Conservation (phyloP, 1,139 yeast species). For the Magnusiomyces magnusii region DNA sequence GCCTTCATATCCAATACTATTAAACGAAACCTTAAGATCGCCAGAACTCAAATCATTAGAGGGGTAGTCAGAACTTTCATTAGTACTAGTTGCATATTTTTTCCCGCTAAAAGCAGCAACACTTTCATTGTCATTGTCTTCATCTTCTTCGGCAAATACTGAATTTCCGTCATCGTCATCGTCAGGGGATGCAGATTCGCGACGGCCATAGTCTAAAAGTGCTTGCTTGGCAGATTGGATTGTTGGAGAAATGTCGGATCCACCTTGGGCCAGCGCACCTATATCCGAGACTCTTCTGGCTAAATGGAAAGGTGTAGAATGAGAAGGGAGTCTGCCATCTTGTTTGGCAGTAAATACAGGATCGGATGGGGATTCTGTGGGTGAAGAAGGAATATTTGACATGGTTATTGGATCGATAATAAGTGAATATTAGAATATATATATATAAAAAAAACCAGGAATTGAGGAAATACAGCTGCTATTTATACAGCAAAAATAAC, state of each 20-base stretch:
- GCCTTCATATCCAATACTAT: too few relatives aligned
- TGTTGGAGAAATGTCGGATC: not conserved
- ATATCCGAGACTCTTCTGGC: not conserved
- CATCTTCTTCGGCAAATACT: not conserved
- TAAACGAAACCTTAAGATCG: too few relatives aligned
- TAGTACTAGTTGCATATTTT: too few relatives aligned
- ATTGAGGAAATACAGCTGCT: too few relatives aligned
- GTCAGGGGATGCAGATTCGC: not conserved
- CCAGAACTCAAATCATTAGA: too few relatives aligned
- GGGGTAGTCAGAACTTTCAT: too few relatives aligned
- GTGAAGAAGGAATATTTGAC: not conserved
- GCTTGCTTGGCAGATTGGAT: not conserved
- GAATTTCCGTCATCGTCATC: too few relatives aligned
- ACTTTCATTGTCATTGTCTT: not conserved
- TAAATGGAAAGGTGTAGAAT: not conserved
- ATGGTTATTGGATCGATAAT: not conserved
- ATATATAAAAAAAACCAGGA: too few relatives aligned
- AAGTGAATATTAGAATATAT: not conserved
- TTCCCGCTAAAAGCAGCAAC: too few relatives aligned
- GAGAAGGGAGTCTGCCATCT: not conserved
- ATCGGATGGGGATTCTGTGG: not conserved
- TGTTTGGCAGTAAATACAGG: not conserved
- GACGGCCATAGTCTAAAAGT: not conserved
- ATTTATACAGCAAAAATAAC: too few relatives aligned
- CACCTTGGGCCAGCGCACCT: not conserved